Conservation (phyloP, 2,329 filamentous ascomycete genomes). For the Arthrobotrys musiformis region DNA sequence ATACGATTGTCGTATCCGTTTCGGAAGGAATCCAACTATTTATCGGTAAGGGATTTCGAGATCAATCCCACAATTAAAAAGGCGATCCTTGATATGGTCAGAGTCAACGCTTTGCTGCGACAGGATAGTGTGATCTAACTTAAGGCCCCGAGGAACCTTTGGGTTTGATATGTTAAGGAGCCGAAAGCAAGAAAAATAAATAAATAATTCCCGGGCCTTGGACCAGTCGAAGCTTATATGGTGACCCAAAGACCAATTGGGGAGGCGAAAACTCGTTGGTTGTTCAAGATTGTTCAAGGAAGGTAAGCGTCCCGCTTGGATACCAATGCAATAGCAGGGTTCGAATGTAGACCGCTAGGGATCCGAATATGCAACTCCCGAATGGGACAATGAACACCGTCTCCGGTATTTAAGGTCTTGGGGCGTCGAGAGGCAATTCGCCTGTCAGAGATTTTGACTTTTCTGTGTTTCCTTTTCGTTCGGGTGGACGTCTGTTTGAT, state of each 20-base stretch:
- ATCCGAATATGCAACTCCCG: constrained; percentile 53
- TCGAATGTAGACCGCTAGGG: constrained; percentile 20
- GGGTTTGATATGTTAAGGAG: background rate
- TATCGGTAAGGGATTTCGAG: background rate
- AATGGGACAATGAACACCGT: constrained; percentile 31
- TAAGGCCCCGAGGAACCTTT: constrained; percentile 9
- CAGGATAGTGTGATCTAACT: constrained; percentile 44
- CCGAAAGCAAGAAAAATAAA: constrained; percentile 5
- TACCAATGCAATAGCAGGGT: constrained; percentile 37
- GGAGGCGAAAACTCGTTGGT: constrained; percentile 39
- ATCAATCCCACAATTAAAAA: background rate
- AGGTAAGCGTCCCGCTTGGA: constrained; percentile 28
- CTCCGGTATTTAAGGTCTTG: constrained; percentile 31
- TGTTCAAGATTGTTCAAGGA: constrained; percentile 45
- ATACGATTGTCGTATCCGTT: constrained; percentile 28
- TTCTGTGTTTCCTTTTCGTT: constrained; percentile 10
- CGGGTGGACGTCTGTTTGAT: constrained; percentile 31
- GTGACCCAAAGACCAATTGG: constrained; percentile 34
- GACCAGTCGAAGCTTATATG: constrained; percentile 39
- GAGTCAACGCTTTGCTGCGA: constrained; percentile 36
- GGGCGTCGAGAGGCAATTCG: constrained; percentile 21
- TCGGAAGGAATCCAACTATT: constrained; percentile 38
- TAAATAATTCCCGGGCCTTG: constrained; percentile 27
- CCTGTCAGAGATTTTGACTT: constrained; percentile 21
- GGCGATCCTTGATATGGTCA: constrained; percentile 1